These are phyloP conservation scores for Apium graveolens DNA, from an alignment of 129 eudicot genomes.

Conservation along the genomic window DNA sequence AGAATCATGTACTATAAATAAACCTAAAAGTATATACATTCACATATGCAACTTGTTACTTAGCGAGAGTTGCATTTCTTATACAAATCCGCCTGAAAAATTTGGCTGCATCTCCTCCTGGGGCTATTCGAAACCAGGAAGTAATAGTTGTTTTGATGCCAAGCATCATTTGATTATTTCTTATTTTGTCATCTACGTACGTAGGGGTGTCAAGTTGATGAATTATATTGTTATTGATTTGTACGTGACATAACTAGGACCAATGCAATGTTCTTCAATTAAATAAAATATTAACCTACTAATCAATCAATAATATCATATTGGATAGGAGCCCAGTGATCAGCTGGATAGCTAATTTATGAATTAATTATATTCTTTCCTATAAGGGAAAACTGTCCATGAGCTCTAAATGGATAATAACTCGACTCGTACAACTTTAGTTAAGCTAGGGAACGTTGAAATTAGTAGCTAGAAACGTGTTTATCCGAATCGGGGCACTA, in stretches of 20 bases:
- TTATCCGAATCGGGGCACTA: too few relatives aligned
- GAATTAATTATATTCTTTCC: neutral
- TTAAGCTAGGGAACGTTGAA: too few relatives aligned
- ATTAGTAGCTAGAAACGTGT: too few relatives aligned
- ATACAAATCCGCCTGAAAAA: neutral
- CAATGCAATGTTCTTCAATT: neutral
- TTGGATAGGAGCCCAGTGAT: neutral
- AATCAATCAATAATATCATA: neutral
- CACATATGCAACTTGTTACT: neutral
- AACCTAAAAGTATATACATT: too few relatives aligned
- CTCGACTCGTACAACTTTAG: too few relatives aligned
- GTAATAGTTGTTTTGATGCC: neutral
- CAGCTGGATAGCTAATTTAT: neutral
- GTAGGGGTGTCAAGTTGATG: neutral
- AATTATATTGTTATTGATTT: neutral
- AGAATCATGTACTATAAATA: neutral
- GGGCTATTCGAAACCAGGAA: neutral
- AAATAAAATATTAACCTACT: neutral
- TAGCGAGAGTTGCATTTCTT: neutral
- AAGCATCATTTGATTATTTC: neutral
- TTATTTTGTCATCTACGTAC: neutral
- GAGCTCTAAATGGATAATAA: too few relatives aligned
- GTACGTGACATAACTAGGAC: neutral
- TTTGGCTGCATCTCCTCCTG: neutral
- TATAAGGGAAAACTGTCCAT: neutral